Base-by-base conservation (phyloP, 2,329 filamentous ascomycete genomes). In the Leptosphaerulina australis region DNA sequence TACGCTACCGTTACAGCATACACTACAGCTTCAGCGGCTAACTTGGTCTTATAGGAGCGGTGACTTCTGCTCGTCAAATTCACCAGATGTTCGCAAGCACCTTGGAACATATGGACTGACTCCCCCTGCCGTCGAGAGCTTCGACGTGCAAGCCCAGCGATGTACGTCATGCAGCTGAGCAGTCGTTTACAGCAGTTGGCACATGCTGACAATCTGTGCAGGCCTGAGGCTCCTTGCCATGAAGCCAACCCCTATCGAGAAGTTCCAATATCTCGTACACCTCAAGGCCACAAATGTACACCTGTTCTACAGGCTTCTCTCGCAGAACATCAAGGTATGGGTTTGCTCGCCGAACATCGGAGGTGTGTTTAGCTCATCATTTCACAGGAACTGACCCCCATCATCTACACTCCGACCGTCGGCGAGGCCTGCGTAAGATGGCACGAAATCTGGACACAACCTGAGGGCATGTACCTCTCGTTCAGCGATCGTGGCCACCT, bases 361-460 rank as follows among this genome's bases (percentile, higher is more conserved):
- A 40, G 30, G 36, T 20, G 3, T 26, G 3, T 15, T 30, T 17
- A 43, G 41, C 65, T 87, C 53, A 72, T 60, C 7, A 8, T 15
- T 24, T 5, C 3, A 12, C 80, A 87, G 76, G 88, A 91, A 66
- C 78, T 93, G 61, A 92, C 91, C 77, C 90, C 90, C 38, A 79
- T 93, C 59, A 90, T 94, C 66, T 94, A 94, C 78, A 94, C 90
- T 14, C 90, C 90, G 35, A 92, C 89, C 68, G 91, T 99, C 66
- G 94, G 94, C 67, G 93, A 97, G 73, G 94, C 96, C 61, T 99
- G 94, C 79, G 81, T 96, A 71, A 88, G 93, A 76, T 99, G 96
- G 84, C 96, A 92, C 29, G 91, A 93, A 66, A 85, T 97, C 64
- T 97, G 96, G 80, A 95, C 92, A 53, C 88, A 92, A 62, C 92